Conservation (phyloP, 108 stramenopile species). For the Halocafeteria seosinensis region DNA sequence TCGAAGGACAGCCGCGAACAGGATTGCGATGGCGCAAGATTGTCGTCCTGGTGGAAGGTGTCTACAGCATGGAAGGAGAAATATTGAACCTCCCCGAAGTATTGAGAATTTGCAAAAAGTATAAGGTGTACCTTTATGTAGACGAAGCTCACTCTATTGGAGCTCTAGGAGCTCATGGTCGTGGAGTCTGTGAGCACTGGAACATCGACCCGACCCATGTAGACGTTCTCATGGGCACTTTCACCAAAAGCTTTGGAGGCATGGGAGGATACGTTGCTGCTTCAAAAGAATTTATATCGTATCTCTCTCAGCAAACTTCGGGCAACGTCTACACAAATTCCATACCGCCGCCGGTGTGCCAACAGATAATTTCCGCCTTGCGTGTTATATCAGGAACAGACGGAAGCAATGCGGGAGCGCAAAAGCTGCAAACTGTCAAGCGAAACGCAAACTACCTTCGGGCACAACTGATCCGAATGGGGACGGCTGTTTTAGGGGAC, state of each 20-base stretch:
- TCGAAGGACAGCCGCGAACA: slow-evolving; percentile 75
- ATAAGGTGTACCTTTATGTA: slow-evolving; percentile 73
- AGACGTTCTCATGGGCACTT: slow-evolving; percentile 96
- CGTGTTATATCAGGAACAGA: slow-evolving; percentile 85
- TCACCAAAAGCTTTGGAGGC: slow-evolving; percentile 93
- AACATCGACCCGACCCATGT: slow-evolving; percentile 83
- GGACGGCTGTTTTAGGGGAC: slow-evolving; percentile 82
- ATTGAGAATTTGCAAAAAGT: slow-evolving; percentile 77
- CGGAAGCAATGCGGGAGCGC: slow-evolving; percentile 66
- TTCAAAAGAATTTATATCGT: slow-evolving; percentile 55
- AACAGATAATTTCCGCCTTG: slow-evolving; percentile 71
- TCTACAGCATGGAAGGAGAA: slow-evolving; percentile 98
- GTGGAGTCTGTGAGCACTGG: slow-evolving; percentile 80
- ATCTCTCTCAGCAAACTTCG: slow-evolving; percentile 58
- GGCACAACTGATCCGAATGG: slow-evolving; percentile 72
- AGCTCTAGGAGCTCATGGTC: slow-evolving; percentile 81
- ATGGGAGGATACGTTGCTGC: slow-evolving; percentile 98
- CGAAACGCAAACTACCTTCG: slow-evolving; percentile 94
- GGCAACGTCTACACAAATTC: slow-evolving; percentile 72
- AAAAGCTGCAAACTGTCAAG: slow-evolving; percentile 68
- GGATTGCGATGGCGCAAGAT: slow-evolving; percentile 90
- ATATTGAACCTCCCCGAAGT: slow-evolving; percentile 73
- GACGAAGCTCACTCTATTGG: slow-evolving; percentile 98
- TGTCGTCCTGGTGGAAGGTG: slow-evolving; percentile 89
- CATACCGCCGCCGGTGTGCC: slow-evolving; percentile 72